phyloP scores from a whole-genome alignment of 1,284 basidiomycete genomes.

The Pseudozyma sp. region DNA sequence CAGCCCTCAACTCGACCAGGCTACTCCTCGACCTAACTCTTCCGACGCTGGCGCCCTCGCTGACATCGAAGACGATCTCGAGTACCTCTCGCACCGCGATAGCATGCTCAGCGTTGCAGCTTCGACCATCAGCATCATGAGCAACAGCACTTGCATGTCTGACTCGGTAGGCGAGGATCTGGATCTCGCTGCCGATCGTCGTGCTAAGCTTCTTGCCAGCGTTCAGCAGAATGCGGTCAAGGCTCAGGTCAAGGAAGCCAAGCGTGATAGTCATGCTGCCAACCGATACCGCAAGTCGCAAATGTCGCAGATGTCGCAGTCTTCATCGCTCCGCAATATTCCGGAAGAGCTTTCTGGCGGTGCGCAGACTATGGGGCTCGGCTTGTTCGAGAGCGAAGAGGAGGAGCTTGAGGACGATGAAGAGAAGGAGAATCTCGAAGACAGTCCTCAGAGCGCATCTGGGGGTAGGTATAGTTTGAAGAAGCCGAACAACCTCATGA shows the following conservation, averaged over 20 bases:
- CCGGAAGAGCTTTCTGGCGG: constrained; percentile 37
- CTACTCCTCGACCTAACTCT: constrained; percentile 28
- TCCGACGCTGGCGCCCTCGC: constrained; percentile 15
- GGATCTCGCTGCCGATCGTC: constrained; percentile 39
- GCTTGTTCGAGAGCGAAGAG: constrained; percentile 43
- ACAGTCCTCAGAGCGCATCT: constrained; percentile 18
- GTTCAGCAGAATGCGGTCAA: constrained; percentile 48
- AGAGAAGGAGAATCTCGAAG: constrained; percentile 26
- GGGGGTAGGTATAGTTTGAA: constrained; percentile 5
- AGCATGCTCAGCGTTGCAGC: constrained; percentile 50
- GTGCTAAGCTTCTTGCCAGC: constrained; percentile 45
- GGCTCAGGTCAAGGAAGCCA: constrained; percentile 35
- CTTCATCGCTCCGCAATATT: constrained; percentile 44
- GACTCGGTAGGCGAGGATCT: constrained; percentile 48
- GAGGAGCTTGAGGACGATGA: constrained; percentile 22
- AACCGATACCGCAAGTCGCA: constrained; percentile 30
- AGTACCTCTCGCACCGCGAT: constrained; percentile 35
- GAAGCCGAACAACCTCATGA: constrained; percentile 29
- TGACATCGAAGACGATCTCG: constrained; percentile 24
- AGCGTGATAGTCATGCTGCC: constrained; percentile 42
- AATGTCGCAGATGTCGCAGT: constrained; percentile 36
- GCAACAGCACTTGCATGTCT: constrained; percentile 51
- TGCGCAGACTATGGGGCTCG: constrained; percentile 38
- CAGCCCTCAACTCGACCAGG: constrained; percentile 20
- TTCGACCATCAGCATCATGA: constrained; percentile 50